Base-by-base conservation (phyloP, 805 yeast species). In the Blastobotrys muscicola region DNA sequence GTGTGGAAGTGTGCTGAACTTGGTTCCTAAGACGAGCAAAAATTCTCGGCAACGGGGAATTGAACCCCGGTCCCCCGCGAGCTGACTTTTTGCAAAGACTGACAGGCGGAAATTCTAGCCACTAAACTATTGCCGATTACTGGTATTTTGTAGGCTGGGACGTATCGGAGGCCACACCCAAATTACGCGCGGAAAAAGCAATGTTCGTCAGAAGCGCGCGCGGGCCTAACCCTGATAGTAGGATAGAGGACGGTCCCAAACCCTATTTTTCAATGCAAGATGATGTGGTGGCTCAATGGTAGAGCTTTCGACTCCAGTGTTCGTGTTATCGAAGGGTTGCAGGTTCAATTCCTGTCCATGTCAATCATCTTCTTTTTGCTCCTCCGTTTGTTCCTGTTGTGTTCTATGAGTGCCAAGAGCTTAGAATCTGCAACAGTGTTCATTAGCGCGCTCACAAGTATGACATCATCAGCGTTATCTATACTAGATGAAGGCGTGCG, bases 311-410 rank as follows among this genome's bases (percentile, higher is more conserved):
- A 76, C 78, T 76, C 82, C 82, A 76, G 75, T 52, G n/a, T 43
- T 3, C 11, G 31, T 65, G 67, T 58, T 56, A 77, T 77, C 85
- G 78, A 76, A 78, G 76, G 85, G 85, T 74, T 78, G 85, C 84
- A 78, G 83, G 85, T 78, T 78, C 85, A 75, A 78, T 76, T 78
- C 85, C 83, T 78, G 85, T 78, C 82, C 80, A 20, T 20, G 26
- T 20, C 26, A 20, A 20, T 6, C 26, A 20, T 20, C 26, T 20
- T 20, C 26, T 6, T 20, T 20, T 20, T 20, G n/a, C n/a, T n/a
- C n/a, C n/a, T n/a, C n/a, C n/a, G n/a, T n/a, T n/a, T n/a, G n/a
- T n/a, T n/a, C n/a, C n/a, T n/a, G n/a, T n/a, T n/a, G n/a, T n/a
- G n/a, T n/a, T n/a, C n/a, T n/a, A n/a, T n/a, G n/a, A n/a, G n/a